Conservation (phyloP, 2,329 filamentous ascomycete genomes). For the Stachybotrys echinatus region DNA sequence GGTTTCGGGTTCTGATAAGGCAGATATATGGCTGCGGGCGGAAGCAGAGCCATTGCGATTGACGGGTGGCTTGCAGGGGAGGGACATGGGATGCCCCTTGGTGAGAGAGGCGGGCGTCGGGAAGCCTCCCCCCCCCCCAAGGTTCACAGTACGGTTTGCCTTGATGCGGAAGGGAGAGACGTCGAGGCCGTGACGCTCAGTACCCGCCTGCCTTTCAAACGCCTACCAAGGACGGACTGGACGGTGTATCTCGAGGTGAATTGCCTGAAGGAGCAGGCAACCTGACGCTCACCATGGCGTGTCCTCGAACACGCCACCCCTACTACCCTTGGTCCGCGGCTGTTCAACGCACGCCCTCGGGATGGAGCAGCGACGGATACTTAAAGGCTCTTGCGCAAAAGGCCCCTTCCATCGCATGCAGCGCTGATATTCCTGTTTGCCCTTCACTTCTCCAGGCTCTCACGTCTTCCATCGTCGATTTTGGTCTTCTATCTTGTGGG, state of each 20-base stretch:
- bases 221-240: no score
- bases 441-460: background rate
- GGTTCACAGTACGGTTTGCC: no score
- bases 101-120: background rate
- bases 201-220: no score
- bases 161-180: no score
- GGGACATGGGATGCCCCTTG: background rate
- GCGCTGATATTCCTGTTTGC: background rate
- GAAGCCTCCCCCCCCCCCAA: slow-evolving; percentile 7
- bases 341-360: no score
- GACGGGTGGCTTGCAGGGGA: background rate
- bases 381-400: background rate
- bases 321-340: no score
- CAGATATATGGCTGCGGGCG: background rate
- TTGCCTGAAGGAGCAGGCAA: no score
- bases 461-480: background rate
- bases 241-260: no score
- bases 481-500: slow-evolving; percentile 1
- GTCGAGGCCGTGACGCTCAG: no score
- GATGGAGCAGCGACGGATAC: background rate
- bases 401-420: background rate
- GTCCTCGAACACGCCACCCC: no score
- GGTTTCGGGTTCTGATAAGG: no score
- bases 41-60: background rate
- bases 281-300: no score